A percentile compares a stretch with the other conserved stretches of the same genome.
These are phyloP conservation scores for Carex scoparia DNA, from an alignment of 176 grass and related monocot genomes.

Conservation along the genomic window DNA sequence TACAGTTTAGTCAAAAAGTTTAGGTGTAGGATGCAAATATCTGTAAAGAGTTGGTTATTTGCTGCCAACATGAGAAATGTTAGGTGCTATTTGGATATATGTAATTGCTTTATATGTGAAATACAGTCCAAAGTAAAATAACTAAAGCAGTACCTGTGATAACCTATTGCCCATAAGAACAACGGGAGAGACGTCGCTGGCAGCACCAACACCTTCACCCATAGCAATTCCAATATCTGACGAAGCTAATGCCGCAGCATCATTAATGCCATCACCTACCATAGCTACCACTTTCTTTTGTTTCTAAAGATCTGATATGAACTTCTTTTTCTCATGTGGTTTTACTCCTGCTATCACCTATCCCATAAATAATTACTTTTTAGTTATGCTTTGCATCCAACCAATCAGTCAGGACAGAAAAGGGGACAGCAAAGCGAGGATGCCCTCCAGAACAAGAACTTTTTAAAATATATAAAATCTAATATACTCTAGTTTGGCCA, in stretches of 20 bases:
- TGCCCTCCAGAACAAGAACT: background rate
- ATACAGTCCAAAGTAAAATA: background rate
- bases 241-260: constrained; percentile 88
- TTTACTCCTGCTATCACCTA: constrained; percentile 94
- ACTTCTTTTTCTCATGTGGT: constrained; percentile 84
- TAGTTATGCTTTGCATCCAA: background rate
- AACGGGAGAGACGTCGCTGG: constrained; percentile 88
- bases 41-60: background rate
- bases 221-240: constrained; percentile 95
- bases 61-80: background rate
- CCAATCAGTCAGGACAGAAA: background rate
- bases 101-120: constrained; percentile 10
- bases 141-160: constrained; percentile 54
- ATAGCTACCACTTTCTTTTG: constrained; percentile 66
- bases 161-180: constrained; percentile 95
- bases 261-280: constrained; percentile 99
- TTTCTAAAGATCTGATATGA: constrained; percentile 86
- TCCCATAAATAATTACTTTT: background rate
- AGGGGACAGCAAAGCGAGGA: background rate
- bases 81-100: background rate
- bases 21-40: background rate
- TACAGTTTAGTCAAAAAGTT: background rate
- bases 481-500: background rate
- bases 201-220: constrained; percentile 91
- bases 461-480: background rate